Evolutionary conservation across 768 basidiomycete genomes (phyloP).

Genomic region (Termitomyces sp.): DNA sequence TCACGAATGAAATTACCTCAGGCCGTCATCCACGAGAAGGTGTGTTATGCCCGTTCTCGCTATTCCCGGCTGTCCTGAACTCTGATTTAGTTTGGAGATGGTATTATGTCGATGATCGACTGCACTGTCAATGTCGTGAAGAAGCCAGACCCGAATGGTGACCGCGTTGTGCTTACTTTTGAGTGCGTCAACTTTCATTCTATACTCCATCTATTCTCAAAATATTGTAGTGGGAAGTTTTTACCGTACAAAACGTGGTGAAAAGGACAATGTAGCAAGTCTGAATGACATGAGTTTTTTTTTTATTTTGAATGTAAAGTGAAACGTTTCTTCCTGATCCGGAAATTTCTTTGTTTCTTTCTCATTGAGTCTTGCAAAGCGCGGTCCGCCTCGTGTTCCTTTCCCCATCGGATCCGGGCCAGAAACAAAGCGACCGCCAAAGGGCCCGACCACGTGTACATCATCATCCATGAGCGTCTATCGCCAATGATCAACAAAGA

Average conservation of each 20-base stretch:
- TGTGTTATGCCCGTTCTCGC: constrained; percentile 15
- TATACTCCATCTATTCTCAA: constrained; percentile 1
- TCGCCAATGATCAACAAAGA: constrained; percentile 8
- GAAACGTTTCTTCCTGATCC: neutral
- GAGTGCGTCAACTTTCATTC: constrained; percentile 45
- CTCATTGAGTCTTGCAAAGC: neutral
- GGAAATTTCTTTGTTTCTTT: neutral
- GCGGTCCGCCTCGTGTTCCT: neutral
- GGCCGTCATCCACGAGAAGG: constrained; percentile 78
- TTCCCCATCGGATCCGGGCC: neutral
- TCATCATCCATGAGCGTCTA: neutral
- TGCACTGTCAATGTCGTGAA: constrained; percentile 63
- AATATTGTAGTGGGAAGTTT: constrained; percentile 60
- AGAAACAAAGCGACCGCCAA: neutral
- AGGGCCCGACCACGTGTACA: constrained; percentile 1
- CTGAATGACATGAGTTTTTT: neutral
- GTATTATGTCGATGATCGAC: constrained; percentile 88
- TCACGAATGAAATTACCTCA: constrained; percentile 12
- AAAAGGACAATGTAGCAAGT: neutral
- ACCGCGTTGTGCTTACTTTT: constrained; percentile 73
- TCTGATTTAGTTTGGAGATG: constrained; percentile 72
- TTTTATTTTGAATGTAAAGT: neutral
- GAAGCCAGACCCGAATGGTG: constrained; percentile 74
- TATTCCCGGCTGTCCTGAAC: neutral
- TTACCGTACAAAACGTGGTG: constrained; percentile 71